phyloP scores from a whole-genome alignment of 345 rosid species.

The Salix arbutifolia region DNA sequence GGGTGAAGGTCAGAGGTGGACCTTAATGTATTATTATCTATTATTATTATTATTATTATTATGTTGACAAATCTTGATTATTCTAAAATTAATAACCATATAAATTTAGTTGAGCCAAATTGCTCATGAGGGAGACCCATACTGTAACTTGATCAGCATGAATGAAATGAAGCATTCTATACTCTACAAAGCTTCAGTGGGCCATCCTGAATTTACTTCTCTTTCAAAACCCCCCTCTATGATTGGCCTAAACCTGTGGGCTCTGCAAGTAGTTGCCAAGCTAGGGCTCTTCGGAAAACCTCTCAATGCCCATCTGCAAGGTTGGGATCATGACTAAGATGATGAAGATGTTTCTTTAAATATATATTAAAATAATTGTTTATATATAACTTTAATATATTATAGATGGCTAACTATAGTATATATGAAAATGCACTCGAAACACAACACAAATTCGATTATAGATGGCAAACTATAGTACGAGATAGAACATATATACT shows the following conservation, averaged over 20 bases:
- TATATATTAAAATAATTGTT: too few relatives aligned
- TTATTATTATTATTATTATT: too few relatives aligned
- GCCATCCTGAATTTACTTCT: slow-evolving; percentile 6
- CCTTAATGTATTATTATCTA: background rate
- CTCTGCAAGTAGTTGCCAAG: background rate
- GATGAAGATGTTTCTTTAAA: too few relatives aligned
- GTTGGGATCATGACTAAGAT: too few relatives aligned
- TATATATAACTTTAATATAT: too few relatives aligned
- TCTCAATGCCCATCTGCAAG: slow-evolving; percentile 23
- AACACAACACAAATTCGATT: too few relatives aligned
- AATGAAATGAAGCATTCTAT: background rate
- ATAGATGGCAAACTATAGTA: too few relatives aligned
- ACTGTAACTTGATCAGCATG: slow-evolving; percentile 6
- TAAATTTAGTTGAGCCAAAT: background rate
- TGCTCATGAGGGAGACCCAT: slow-evolving; percentile 11
- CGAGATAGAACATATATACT: too few relatives aligned
- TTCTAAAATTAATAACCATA: too few relatives aligned
- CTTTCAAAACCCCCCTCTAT: background rate
- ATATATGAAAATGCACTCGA: too few relatives aligned
- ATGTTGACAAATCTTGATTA: too few relatives aligned
- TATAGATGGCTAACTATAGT: too few relatives aligned
- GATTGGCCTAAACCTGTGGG: slow-evolving; percentile 10
- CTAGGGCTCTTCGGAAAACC: background rate
- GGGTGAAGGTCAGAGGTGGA: background rate
- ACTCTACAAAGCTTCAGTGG: slow-evolving; percentile 7